Percentiles rank a stretch among this genome's conserved stretches.
Evolutionary conservation across 2,329 filamentous ascomycete species (phyloP).

Genomic region (Rutstroemia sp.): DNA sequence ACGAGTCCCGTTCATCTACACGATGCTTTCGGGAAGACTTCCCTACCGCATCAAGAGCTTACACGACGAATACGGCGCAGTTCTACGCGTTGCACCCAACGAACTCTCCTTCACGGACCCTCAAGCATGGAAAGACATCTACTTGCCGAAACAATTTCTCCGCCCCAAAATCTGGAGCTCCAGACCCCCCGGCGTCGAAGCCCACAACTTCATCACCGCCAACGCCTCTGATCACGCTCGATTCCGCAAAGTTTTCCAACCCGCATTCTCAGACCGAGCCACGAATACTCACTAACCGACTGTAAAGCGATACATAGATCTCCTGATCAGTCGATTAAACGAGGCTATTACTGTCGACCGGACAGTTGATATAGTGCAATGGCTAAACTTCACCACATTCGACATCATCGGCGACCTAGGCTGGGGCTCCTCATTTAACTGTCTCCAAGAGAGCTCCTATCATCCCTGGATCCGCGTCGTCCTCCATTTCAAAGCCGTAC

Average conservation of each 20-base stretch:
- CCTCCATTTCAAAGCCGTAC: conserved; percentile 19
- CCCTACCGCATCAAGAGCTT: conserved; percentile 9
- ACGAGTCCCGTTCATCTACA: conserved; percentile 1
- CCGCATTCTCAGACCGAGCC: conserved; percentile 28
- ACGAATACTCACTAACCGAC: conserved; percentile 27
- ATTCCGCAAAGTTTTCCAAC: conserved; percentile 22
- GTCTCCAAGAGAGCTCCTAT: conserved; percentile 11
- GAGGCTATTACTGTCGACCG: neutral
- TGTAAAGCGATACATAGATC: conserved; percentile 9
- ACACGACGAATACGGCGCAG: conserved; percentile 25
- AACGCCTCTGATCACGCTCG: conserved; percentile 16
- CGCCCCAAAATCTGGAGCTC: neutral
- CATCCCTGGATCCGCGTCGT: conserved; percentile 13
- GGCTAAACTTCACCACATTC: conserved; percentile 32
- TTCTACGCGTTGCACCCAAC: conserved; percentile 26
- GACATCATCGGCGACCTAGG: conserved; percentile 36
- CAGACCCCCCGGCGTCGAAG: neutral
- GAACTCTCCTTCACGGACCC: conserved; percentile 24
- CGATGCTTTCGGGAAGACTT: conserved; percentile 1
- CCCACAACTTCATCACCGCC: neutral
- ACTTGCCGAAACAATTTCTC: neutral
- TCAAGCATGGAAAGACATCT: neutral
- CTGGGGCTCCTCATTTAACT: conserved; percentile 35
- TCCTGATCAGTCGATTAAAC: conserved; percentile 1
- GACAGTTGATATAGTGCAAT: conserved; percentile 23